Base-by-base conservation (phyloP, 305 asterid species). In the Nicotiana rustica region DNA sequence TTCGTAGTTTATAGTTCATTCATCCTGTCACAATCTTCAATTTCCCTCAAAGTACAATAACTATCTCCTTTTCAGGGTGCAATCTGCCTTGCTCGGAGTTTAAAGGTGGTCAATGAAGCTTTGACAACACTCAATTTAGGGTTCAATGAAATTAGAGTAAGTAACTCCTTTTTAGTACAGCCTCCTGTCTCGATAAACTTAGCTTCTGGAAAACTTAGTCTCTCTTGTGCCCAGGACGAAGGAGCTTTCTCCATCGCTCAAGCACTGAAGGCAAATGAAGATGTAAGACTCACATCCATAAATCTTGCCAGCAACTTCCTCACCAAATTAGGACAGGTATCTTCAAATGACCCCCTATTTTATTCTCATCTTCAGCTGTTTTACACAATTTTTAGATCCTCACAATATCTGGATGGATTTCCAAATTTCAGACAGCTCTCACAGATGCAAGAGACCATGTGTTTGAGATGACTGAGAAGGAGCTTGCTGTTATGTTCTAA, bases 241-340 rank as follows among this genome's bases (percentile, higher is more conserved):
- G 99, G 99, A 77, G 98, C 97, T 57, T 95, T 94, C 56, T 91
- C 98, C n/a, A 93, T 95, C 83, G 97, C 95, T 85, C 99, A 94
- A 89, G 98, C 99, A 67, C 97, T 94, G 33, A 95, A 95, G 86
- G 92, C 99, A 66, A 94, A 94, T 25, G 99, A 95, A 88, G 99
- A 95, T 80, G 98, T 95, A 60, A 87, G 96, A 83, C 93, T 95
- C 52, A 44, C 96, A 80, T 90, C 97, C 47, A 85, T 95, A 83
- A 94, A 92, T 88, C 95, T 95, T 68, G 89, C 92, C 90, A 96
- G 90, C 89, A 96, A 96, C 91, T 96, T 96, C 86, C 92, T 96
- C 76, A 94, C 99, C 78, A 96, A 96, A 86, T 55, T 96, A 88
- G 99, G 99, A 84, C 97, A 94, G 97, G 99, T 94, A 83, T 14